Evolutionary conservation across 2,329 filamentous ascomycete species (phyloP).

Genomic region (Aurifilum marmelostoma): DNA sequence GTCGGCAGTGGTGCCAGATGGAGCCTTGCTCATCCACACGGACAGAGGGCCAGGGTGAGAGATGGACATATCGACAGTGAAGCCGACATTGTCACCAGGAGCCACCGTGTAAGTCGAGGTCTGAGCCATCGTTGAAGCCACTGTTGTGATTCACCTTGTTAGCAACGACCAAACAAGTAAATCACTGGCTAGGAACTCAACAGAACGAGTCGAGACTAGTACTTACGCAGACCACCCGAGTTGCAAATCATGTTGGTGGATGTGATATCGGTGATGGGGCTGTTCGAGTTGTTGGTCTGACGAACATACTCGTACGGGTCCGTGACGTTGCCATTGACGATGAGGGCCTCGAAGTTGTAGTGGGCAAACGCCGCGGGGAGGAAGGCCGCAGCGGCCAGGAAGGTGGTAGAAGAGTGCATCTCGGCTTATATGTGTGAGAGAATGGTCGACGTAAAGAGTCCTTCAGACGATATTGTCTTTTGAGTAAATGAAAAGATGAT

Average conservation of each 20-base stretch:
- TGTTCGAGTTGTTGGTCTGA: slow-evolving; percentile 39
- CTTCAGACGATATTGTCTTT: neutral
- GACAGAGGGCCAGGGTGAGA: slow-evolving; percentile 45
- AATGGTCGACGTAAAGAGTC: neutral
- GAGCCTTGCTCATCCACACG: slow-evolving; percentile 43
- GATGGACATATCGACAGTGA: slow-evolving; percentile 42
- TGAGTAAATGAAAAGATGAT: neutral
- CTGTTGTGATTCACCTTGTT: slow-evolving; percentile 21
- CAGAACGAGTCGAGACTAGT: too few species aligned
- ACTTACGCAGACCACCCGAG: slow-evolving; percentile 31
- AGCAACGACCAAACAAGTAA: neutral
- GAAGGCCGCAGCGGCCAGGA: slow-evolving; percentile 22
- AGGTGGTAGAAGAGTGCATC: slow-evolving; percentile 17
- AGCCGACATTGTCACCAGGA: slow-evolving; percentile 46
- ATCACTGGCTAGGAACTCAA: too few species aligned
- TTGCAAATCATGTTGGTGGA: slow-evolving; percentile 46
- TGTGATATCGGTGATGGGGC: slow-evolving; percentile 44
- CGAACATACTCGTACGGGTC: slow-evolving; percentile 33
- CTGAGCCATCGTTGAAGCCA: slow-evolving; percentile 39
- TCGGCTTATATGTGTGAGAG: neutral
- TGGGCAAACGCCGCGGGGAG: slow-evolving; percentile 25
- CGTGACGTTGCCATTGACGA: slow-evolving; percentile 33
- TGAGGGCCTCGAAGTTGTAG: slow-evolving; percentile 32
- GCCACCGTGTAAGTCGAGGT: slow-evolving; percentile 43
- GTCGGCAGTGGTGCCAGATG: slow-evolving; percentile 35